Evolutionary conservation across 306 rosid species (phyloP).

Genomic region (Macrotyloma uniflorum): DNA sequence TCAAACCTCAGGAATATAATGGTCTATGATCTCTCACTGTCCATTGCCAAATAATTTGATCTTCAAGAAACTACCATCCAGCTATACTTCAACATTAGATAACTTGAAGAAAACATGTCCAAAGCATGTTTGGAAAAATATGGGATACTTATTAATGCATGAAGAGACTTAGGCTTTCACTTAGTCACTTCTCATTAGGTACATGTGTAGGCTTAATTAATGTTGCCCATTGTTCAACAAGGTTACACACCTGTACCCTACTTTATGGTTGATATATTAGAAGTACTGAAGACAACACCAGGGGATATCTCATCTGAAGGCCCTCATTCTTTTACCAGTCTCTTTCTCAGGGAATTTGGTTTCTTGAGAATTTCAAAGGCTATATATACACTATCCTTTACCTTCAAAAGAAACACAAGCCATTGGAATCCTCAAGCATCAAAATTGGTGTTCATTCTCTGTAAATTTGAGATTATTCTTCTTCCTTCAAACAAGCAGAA

Average conservation of each 20-base stretch:
- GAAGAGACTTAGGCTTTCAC: neutral
- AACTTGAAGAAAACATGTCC: neutral
- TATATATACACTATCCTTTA: constrained; percentile 30
- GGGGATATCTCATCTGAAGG: constrained; percentile 4
- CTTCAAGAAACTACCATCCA: neutral
- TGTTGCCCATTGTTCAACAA: neutral
- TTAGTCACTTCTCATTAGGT: neutral
- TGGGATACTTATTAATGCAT: neutral
- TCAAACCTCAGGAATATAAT: neutral
- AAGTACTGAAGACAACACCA: constrained; percentile 20
- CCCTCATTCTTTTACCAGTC: too few species aligned
- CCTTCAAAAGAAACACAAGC: constrained; percentile 26
- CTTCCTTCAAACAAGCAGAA: neutral
- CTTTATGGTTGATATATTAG: neutral
- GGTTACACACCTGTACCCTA: neutral
- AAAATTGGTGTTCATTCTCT: neutral
- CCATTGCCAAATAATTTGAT: neutral
- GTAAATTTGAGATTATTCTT: neutral
- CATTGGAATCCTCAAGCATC: constrained; percentile 17
- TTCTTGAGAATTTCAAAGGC: neutral
- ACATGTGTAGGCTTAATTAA: neutral
- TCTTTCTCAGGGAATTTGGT: neutral
- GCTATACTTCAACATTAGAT: neutral
- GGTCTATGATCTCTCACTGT: neutral
- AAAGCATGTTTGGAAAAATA: constrained; percentile 18